Evolutionary conservation across 441 rosid genomes (phyloP), one percentile per base, ranked within the genome.

Genomic region (Corymbia calophylla): DNA sequence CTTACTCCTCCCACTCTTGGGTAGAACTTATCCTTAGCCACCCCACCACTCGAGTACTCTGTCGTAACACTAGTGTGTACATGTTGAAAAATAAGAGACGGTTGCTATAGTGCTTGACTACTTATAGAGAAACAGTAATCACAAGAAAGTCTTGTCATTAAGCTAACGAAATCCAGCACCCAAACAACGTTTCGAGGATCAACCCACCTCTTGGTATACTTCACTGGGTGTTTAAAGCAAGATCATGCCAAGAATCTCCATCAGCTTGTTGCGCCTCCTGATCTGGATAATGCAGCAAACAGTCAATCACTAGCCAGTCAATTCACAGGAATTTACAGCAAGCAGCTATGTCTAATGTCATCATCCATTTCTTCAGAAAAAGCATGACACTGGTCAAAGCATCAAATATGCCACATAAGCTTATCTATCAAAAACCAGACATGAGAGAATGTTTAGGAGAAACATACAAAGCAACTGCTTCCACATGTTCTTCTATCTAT

Each of bases 221-320:
- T 92, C 91, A 96, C 89, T 93, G 96, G 87, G 95, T 93, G 77
- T 94, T 94, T 68, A 95, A 89, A 35, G 96, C 98, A 89, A 96
- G 98, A 87, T 97, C 99, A 88, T 91, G 97, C 99, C 99, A 97
- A 81, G 93, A 88, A 87, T 96, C 97, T 77, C 90, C 93, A 89
- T 95, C 95, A 73, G 77, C 92, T 68, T 92, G 97, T 85, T 95
- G 97, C 93, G 95, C 82, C 92, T 95, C 98, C 85, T 95, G 98
- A 92, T 95, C 99, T 97, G 93, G 73, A 82, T 77, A 15, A 54
- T 39, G 23, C 8, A 31, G 29, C 53, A 53, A 35, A 2, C 25
- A 73, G 5, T 64, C 70, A 15, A 64, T 64, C 35, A n/a, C 35
- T 64, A n/a, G 19, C 35, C 73, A 64, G 73, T 64, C 35, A n/a